A percentile compares a stretch with the other conserved stretches of the same genome.
Conservation (phyloP, 2,329 filamentous ascomycete genomes). For the Penicillium digitatum region DNA sequence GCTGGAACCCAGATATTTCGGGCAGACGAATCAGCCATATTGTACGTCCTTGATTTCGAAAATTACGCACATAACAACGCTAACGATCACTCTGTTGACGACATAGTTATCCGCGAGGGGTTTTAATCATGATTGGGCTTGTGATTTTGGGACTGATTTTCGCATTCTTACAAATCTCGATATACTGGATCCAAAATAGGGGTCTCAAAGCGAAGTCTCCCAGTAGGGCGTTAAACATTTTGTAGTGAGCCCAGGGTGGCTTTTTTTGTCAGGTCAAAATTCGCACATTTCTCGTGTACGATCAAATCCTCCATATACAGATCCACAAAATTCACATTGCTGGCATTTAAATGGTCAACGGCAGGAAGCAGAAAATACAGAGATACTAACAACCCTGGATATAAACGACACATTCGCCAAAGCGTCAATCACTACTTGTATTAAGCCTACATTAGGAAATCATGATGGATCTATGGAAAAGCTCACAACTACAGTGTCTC, state of each 20-base stretch:
- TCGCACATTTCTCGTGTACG: neutral
- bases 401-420: neutral
- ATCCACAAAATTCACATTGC: neutral
- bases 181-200: constrained; percentile 5
- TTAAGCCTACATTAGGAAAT: neutral
- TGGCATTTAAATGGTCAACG: too few relatives aligned
- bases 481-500: neutral
- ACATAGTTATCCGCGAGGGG: constrained; percentile 43
- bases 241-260: neutral
- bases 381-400: neutral
- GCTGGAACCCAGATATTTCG: constrained; percentile 51
- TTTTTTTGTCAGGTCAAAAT: neutral
- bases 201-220: neutral
- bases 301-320: neutral
- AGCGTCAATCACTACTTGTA: neutral
- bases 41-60: constrained; percentile 1
- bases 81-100: neutral
- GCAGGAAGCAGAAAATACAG: neutral
- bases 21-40: constrained; percentile 42
- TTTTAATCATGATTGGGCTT: constrained; percentile 48
- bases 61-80: neutral
- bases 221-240: neutral
- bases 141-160: constrained; percentile 42
- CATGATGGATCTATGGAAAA: neutral
- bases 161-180: constrained; percentile 35